Conservation (phyloP, 768 basidiomycete genomes). For the Hygrocybe coccinea region DNA sequence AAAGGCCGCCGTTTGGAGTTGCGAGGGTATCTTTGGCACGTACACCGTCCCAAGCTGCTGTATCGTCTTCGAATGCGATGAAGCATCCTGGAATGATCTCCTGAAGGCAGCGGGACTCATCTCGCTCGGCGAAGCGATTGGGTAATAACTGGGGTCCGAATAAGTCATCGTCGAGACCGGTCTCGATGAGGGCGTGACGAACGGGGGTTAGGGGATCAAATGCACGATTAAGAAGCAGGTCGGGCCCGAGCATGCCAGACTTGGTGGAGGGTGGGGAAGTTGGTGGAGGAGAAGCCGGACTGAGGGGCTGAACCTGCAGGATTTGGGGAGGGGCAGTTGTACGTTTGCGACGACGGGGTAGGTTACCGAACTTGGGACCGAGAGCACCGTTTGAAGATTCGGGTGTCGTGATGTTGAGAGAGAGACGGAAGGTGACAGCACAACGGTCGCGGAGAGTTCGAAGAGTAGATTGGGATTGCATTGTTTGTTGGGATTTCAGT, state of each 20-base stretch:
- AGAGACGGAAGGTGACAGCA: neutral
- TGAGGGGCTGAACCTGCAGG: neutral
- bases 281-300: neutral
- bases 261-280: neutral
- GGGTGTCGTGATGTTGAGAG: neutral
- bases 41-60: neutral
- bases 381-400: neutral
- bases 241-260: neutral
- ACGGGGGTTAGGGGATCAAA: neutral
- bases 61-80: conserved; percentile 4
- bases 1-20: neutral
- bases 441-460: neutral
- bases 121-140: neutral
- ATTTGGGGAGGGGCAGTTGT: neutral
- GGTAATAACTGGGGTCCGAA: neutral
- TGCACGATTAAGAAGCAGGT: neutral
- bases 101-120: conserved; percentile 1
- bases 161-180: neutral
- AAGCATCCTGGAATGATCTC: conserved; percentile 1
- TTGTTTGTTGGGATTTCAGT: no score
- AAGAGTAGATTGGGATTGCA: neutral
- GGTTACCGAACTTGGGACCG: neutral
- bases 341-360: neutral
- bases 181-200: neutral
- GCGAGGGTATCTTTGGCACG: neutral